Conservation (phyloP, 164 flowering plant species). For the Malania oleifera region DNA sequence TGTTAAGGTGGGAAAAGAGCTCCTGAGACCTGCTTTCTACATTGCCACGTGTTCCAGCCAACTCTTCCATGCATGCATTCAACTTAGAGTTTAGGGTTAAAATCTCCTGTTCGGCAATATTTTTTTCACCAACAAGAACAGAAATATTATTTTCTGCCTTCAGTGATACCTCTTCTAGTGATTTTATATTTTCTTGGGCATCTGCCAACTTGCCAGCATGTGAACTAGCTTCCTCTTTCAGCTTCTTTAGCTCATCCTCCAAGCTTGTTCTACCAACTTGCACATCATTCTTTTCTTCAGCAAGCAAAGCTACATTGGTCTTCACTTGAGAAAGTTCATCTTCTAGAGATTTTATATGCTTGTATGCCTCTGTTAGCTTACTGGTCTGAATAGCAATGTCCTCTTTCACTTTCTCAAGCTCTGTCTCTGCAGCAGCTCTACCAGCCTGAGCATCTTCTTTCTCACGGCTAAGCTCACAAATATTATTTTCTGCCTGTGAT, state of each 20-base stretch:
- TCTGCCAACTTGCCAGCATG: conserved; percentile 38
- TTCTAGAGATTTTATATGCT: conserved; percentile 51
- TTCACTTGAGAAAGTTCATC: conserved; percentile 36
- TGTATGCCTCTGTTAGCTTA: conserved; percentile 43
- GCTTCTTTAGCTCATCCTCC: conserved; percentile 53
- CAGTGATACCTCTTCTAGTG: conserved; percentile 45
- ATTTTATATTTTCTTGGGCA: conserved; percentile 36
- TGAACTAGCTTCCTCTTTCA: conserved; percentile 42
- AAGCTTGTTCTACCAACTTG: conserved; percentile 31
- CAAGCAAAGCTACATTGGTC: conserved; percentile 26
- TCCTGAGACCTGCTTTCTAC: conserved; percentile 51
- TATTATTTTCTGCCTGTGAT: conserved; percentile 36
- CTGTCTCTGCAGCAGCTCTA: conserved; percentile 39
- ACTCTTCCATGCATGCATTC: conserved; percentile 50
- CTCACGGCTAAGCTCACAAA: conserved; percentile 35
- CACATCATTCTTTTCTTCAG: conserved; percentile 35
- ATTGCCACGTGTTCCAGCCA: conserved; percentile 58
- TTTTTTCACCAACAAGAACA: conserved; percentile 37
- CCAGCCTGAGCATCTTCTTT: conserved; percentile 42
- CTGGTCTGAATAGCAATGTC: conserved; percentile 32
- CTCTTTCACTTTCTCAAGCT: conserved; percentile 43
- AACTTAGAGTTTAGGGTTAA: conserved; percentile 35
- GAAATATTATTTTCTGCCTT: conserved; percentile 44
- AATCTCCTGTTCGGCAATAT: conserved; percentile 35
- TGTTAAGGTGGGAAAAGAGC: conserved; percentile 42